Evolutionary conservation across 805 yeast species (phyloP), one percentile per base, ranked within the genome.

Genomic region (Yarrowia bubula): DNA sequence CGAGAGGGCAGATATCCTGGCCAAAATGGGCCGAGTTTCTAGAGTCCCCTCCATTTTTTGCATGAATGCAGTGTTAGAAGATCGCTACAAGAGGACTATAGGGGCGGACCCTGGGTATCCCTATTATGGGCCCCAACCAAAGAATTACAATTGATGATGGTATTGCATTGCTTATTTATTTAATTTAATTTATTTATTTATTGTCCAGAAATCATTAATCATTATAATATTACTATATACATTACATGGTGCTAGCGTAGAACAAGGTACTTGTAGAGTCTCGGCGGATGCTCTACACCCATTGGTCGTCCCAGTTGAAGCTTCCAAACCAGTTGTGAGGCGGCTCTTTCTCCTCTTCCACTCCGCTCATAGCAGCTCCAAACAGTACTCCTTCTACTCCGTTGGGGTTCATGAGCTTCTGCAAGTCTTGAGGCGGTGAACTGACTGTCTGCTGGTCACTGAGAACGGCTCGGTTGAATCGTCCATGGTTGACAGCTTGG

Each of bases 401-500:
- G 8, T 43, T 58, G 35, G 64, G 64, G 18, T 58, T 58, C 64
- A 58, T 58, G 31, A 58, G 64, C 7, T 44, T 43, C 42, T 58
- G 64, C 22, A 58, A n/a, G 28, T 58, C 64, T 15, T 28, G 64
- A 14, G 64, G 64, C 10, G 64, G 64, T 6, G 64, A 58, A 14
- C 43, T 33, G 35, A 58, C 51, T 3, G 64, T 58, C 22, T 55
- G 61, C 31, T 55, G 61, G 8, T 55, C 38, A 3, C 38, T n/a
- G 6, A 55, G 28, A 1, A 55, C 61, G 14, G 64, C 64, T 35
- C 64, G n/a, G 35, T 58, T 58, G 64, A 58, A 58, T 9, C 64
- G 32, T 7, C 64, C 64, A 42, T 74, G 72, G 69, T 86, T 86
- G 15, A 84, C 83, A 8, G 77, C 81, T 13, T 79, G 73, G 14